These are phyloP conservation scores for Candida sp. DNA, from an alignment of 1,139 yeast genomes.

Conservation along the genomic window DNA sequence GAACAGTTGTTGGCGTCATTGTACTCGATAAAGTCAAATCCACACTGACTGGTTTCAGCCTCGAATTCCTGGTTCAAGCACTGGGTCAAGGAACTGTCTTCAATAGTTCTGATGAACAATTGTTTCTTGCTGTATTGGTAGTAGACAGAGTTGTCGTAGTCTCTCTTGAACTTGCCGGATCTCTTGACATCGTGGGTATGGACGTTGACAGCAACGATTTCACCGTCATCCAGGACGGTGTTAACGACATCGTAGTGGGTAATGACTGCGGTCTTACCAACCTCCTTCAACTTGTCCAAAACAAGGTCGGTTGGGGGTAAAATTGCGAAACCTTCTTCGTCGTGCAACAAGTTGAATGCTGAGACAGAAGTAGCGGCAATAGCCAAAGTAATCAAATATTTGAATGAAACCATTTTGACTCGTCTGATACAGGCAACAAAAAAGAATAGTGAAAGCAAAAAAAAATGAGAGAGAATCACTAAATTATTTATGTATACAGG, in stretches of 20 bases:
- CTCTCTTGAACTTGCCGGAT: slow-evolving; percentile 15
- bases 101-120: slow-evolving; percentile 16
- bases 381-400: slow-evolving; percentile 13
- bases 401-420: slow-evolving; percentile 17
- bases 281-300: slow-evolving; percentile 13
- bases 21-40: slow-evolving; percentile 17
- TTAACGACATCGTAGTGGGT: slow-evolving; percentile 17
- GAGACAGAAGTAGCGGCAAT: slow-evolving; percentile 10
- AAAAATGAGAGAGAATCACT: background rate
- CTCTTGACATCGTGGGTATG: slow-evolving; percentile 15
- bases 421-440: background rate
- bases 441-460: slow-evolving; percentile 1
- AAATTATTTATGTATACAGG: background rate
- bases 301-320: slow-evolving; percentile 20
- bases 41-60: slow-evolving; percentile 17
- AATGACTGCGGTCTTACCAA: slow-evolving; percentile 11
- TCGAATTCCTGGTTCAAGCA: slow-evolving; percentile 17
- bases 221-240: slow-evolving; percentile 17
- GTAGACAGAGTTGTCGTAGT: slow-evolving; percentile 18
- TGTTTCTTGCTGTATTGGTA: slow-evolving; percentile 10
- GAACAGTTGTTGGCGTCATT: slow-evolving; percentile 16
- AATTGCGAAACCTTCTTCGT: slow-evolving; percentile 16
- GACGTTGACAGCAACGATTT: slow-evolving; percentile 17
- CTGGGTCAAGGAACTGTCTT: slow-evolving; percentile 11
- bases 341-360: slow-evolving; percentile 15